phyloP scores from a whole-genome alignment of 345 rosid genomes.

The Eucalyptus dawsonii region DNA sequence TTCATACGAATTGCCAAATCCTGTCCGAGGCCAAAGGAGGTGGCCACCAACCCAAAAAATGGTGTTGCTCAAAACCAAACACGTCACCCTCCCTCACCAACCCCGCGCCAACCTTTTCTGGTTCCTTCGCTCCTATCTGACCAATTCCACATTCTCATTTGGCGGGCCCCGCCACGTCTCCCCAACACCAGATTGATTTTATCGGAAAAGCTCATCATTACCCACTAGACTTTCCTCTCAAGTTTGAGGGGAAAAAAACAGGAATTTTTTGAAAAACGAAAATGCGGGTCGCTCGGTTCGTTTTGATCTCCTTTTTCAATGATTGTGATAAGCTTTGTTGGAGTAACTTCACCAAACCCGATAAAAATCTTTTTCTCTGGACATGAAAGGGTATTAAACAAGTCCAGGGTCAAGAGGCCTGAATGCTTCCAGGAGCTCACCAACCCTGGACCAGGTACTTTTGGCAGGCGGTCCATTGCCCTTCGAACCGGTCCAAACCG shows the following conservation, averaged over 20 bases:
- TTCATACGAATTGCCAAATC: neutral
- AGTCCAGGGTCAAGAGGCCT: neutral
- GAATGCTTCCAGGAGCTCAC: neutral
- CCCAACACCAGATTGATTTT: neutral
- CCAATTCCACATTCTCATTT: neutral
- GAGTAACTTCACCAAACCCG: neutral
- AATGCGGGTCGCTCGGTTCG: neutral
- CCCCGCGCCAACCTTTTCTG: neutral
- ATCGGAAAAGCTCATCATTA: neutral
- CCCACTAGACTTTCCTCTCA: neutral
- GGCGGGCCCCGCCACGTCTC: neutral
- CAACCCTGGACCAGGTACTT: conserved; percentile 15
- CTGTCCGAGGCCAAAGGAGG: neutral
- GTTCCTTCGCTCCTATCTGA: neutral
- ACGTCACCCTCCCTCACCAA: neutral
- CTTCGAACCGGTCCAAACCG: conserved; percentile 2
- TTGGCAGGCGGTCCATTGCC: conserved; percentile 1
- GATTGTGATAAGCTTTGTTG: neutral
- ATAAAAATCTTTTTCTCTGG: neutral
- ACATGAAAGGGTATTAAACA: neutral
- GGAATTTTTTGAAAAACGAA: neutral
- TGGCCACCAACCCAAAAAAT: neutral
- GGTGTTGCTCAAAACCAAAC: neutral
- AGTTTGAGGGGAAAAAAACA: neutral
- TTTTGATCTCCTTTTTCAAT: neutral